Evolutionary conservation across 2,329 filamentous ascomycete genomes (phyloP).

Genomic region (Penicillium sp.): DNA sequence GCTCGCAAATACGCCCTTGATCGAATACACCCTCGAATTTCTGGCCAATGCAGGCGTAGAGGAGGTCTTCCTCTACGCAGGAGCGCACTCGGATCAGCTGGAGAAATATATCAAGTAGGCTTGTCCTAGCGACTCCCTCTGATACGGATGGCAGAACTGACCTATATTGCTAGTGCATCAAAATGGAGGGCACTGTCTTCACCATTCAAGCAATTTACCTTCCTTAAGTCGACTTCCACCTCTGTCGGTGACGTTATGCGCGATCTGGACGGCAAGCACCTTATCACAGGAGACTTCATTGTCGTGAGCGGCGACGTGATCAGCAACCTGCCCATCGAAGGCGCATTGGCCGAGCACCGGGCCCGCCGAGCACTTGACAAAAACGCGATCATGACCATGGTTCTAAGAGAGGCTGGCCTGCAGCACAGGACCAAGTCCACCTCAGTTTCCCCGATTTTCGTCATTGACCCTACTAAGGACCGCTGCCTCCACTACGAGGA

Average conservation of each 20-base stretch:
- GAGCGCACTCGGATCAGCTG: constrained; percentile 80
- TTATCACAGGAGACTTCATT: constrained; percentile 88
- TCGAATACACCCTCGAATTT: constrained; percentile 97
- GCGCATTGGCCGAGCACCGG: constrained; percentile 73
- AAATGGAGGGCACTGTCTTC: constrained; percentile 72
- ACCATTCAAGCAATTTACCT: constrained; percentile 76
- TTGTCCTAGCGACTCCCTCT: not conserved
- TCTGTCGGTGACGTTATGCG: constrained; percentile 94
- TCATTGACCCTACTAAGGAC: constrained; percentile 75
- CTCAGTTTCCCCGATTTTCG: constrained; percentile 76
- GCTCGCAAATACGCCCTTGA: constrained; percentile 87
- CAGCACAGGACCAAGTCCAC: constrained; percentile 75
- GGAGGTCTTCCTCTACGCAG: constrained; percentile 89
- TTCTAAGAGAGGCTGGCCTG: constrained; percentile 74
- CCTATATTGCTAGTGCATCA: constrained; percentile 54
- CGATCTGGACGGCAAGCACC: constrained; percentile 80
- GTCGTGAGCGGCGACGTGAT: constrained; percentile 91
- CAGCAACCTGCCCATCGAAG: constrained; percentile 82
- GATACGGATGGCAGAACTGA: constrained; percentile 13
- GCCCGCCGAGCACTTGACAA: constrained; percentile 79
- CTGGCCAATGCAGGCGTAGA: constrained; percentile 93
- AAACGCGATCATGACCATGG: constrained; percentile 96
- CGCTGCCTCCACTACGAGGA: constrained; percentile 94
- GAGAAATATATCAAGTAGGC: constrained; percentile 75
- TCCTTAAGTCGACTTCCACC: constrained; percentile 81